Percentiles rank a stretch among this genome's conserved stretches.
Evolutionary conservation across 2,329 filamentous ascomycete genomes (phyloP).

Genomic region (Chaetomium strumarium): DNA sequence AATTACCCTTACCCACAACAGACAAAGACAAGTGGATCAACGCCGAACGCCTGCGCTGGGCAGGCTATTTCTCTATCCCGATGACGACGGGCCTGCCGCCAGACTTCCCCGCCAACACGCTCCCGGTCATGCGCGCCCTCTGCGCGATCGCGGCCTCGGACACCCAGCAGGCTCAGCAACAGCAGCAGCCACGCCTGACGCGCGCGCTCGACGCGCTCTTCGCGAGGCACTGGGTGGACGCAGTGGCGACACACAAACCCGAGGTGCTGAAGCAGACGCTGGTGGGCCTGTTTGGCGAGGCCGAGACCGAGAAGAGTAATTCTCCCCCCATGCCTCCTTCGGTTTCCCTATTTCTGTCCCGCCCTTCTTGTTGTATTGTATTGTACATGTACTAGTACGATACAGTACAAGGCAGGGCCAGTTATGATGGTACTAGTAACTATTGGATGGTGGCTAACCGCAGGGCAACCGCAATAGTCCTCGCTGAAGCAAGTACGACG

Average conservation of each 20-base stretch:
- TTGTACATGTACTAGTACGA: too few relatives aligned
- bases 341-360: neutral
- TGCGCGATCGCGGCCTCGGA: slow-evolving; percentile 24
- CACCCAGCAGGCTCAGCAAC: slow-evolving; percentile 5
- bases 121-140: slow-evolving; percentile 33
- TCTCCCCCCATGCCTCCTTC: neutral
- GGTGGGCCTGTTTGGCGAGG: slow-evolving; percentile 24
- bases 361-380: too few relatives aligned
- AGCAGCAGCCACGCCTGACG: slow-evolving; percentile 21
- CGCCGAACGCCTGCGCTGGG: slow-evolving; percentile 32
- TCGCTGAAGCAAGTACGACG: slow-evolving; percentile 24
- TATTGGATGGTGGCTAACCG: too few relatives aligned
- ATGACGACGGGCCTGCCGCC: slow-evolving; percentile 29
- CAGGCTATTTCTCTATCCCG: slow-evolving; percentile 31
- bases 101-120: slow-evolving; percentile 33
- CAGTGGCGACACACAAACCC: slow-evolving; percentile 25
- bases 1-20: slow-evolving; percentile 12
- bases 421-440: too few relatives aligned
- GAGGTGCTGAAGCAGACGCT: slow-evolving; percentile 28
- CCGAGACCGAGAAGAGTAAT: slow-evolving; percentile 25
- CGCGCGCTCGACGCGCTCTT: slow-evolving; percentile 31
- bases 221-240: slow-evolving; percentile 30
- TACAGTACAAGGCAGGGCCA: too few relatives aligned
- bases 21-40: slow-evolving; percentile 36
- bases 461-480: slow-evolving; percentile 20